These are phyloP conservation scores for Penicillium sp. DNA, from an alignment of 2,329 filamentous ascomycete species.

Conservation along the genomic window DNA sequence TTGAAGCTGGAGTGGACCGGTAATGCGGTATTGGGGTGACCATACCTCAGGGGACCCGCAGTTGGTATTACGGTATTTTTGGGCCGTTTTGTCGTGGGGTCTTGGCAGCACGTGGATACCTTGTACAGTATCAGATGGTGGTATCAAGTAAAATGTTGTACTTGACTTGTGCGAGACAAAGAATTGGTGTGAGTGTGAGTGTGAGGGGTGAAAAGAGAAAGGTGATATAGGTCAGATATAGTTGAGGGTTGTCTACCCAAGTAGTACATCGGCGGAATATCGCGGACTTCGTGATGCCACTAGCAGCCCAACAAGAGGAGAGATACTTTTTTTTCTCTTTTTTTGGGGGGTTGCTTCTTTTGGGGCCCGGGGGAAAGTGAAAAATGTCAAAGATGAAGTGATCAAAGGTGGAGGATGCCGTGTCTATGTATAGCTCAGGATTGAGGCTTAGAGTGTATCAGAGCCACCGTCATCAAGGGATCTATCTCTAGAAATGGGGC, in stretches of 20 bases:
- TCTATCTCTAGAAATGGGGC: not conserved
- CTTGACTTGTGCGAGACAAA: too few relatives aligned
- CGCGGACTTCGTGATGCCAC: too few relatives aligned
- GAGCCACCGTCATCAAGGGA: slow-evolving; percentile 3
- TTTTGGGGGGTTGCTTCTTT: too few relatives aligned
- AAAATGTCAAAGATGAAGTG: not conserved
- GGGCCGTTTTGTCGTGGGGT: not conserved
- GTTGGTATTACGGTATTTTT: slow-evolving; percentile 6
- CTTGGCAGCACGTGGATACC: slow-evolving; percentile 2
- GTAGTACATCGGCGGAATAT: too few relatives aligned
- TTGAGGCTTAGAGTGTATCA: slow-evolving; percentile 22
- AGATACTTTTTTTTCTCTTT: too few relatives aligned
- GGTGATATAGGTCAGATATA: too few relatives aligned
- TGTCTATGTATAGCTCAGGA: slow-evolving; percentile 11
- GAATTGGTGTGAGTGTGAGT: not conserved
- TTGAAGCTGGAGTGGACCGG: slow-evolving; percentile 31
- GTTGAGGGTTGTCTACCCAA: too few relatives aligned
- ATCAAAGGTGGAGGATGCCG: not conserved
- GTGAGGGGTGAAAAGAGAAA: too few relatives aligned
- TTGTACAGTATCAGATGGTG: not conserved
- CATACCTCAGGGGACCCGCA: not conserved
- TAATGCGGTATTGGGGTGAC: not conserved
- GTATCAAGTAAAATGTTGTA: too few relatives aligned
- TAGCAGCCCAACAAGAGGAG: too few relatives aligned
- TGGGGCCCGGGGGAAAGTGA: too few relatives aligned